Conservation (phyloP, 2,329 filamentous ascomycete genomes). For the Microsporum canis region DNA sequence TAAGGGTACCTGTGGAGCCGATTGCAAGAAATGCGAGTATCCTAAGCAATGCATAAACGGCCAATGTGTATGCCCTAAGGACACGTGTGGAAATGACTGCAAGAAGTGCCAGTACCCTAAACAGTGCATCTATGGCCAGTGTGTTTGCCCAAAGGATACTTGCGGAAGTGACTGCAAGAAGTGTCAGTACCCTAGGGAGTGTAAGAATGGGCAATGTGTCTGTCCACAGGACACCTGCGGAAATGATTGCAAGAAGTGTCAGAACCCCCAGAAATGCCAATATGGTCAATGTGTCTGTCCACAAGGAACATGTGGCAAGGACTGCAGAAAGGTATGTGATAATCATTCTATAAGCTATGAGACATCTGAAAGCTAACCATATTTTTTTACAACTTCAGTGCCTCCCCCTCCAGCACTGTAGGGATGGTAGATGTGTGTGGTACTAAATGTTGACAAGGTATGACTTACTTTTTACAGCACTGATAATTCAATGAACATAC, state of each 20-base stretch:
- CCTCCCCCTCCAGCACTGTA: not conserved
- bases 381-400: not conserved
- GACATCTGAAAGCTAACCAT: not conserved
- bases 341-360: not conserved
- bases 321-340: not conserved
- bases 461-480: not conserved
- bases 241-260: not conserved
- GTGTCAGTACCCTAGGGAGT: not conserved
- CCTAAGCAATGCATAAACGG: not conserved
- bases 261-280: not conserved
- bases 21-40: not conserved
- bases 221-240: not conserved
- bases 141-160: not conserved
- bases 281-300: not conserved
- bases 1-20: not conserved
- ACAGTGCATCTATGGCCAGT: not conserved
- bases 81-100: not conserved
- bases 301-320: not conserved
- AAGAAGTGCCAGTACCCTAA: not conserved
- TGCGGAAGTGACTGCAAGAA: not conserved
- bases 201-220: not conserved
- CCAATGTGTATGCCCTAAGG: not conserved
- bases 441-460: not conserved
- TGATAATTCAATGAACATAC: not conserved
- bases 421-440: not conserved